phyloP scores from a whole-genome alignment of 768 basidiomycete species.

The Xerocomellus dryophilus region DNA sequence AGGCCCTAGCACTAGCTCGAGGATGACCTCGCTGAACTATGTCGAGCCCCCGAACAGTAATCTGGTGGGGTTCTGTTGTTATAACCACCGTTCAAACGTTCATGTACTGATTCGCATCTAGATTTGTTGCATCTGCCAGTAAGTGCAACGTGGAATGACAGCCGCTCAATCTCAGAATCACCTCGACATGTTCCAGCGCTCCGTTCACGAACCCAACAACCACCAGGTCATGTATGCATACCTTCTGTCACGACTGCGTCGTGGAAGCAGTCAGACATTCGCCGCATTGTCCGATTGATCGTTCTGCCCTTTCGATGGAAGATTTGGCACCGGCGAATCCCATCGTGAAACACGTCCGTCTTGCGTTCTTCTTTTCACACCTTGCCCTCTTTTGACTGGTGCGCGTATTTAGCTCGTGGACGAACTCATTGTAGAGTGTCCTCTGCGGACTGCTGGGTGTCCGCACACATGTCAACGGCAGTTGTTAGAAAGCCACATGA shows the following conservation, averaged over 20 bases:
- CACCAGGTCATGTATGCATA: constrained; percentile 74
- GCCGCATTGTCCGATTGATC: constrained; percentile 80
- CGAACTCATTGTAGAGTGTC: constrained; percentile 74
- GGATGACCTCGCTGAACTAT: constrained; percentile 45
- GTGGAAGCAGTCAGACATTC: constrained; percentile 62
- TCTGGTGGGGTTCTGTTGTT: constrained; percentile 44
- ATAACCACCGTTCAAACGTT: not conserved
- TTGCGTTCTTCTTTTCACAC: constrained; percentile 2
- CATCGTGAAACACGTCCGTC: constrained; percentile 58
- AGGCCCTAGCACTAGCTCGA: constrained; percentile 4
- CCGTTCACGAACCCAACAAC: constrained; percentile 78
- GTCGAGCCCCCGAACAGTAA: constrained; percentile 63
- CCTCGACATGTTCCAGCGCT: constrained; percentile 36
- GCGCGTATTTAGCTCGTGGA: constrained; percentile 63
- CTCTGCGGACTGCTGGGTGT: constrained; percentile 59
- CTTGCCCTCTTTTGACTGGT: constrained; percentile 4
- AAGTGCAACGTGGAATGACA: constrained; percentile 7
- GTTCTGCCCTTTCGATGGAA: constrained; percentile 56
- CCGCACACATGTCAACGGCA: constrained; percentile 63
- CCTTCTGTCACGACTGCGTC: constrained; percentile 85
- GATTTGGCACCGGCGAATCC: constrained; percentile 68
- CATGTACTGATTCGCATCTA: constrained; percentile 26
- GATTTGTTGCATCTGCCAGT: constrained; percentile 82
- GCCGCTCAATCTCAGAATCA: constrained; percentile 8
- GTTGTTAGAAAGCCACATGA: constrained; percentile 58